These are phyloP conservation scores for Pleurotus platypus DNA, from an alignment of 768 basidiomycete species.

Conservation along the genomic window DNA sequence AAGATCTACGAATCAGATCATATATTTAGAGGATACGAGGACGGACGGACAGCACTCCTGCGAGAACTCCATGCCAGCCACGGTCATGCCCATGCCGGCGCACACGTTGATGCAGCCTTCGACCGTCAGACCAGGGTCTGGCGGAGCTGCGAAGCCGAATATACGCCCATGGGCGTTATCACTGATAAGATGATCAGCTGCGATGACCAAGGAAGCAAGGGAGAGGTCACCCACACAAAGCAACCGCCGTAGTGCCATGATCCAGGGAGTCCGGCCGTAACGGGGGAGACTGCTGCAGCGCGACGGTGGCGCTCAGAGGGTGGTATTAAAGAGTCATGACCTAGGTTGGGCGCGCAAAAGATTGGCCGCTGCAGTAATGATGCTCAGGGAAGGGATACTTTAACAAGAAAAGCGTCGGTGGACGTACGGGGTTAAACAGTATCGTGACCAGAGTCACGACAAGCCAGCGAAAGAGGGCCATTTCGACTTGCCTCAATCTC, in stretches of 20 bases:
- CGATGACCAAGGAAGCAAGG: too few species aligned
- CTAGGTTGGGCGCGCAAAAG: slow-evolving; percentile 18
- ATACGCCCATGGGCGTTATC: slow-evolving; percentile 68
- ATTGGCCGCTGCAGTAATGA: slow-evolving; percentile 18
- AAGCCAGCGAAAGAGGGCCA: slow-evolving; percentile 16
- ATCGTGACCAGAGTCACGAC: slow-evolving; percentile 27
- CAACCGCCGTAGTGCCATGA: slow-evolving; percentile 63
- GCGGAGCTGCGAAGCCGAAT: slow-evolving; percentile 34
- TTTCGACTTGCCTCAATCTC: neutral
- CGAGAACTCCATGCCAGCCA: slow-evolving; percentile 68
- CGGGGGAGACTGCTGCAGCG: slow-evolving; percentile 32
- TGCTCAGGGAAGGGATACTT: neutral
- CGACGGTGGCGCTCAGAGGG: slow-evolving; percentile 29
- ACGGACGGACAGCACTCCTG: slow-evolving; percentile 43
- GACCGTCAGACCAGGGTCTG: slow-evolving; percentile 41
- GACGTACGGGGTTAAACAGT: slow-evolving; percentile 35
- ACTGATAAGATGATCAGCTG: slow-evolving; percentile 17
- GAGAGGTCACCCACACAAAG: slow-evolving; percentile 48
- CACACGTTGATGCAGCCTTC: slow-evolving; percentile 64
- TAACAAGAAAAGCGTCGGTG: slow-evolving; percentile 5
- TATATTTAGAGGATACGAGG: neutral
- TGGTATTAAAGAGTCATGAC: slow-evolving; percentile 15
- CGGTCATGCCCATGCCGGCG: slow-evolving; percentile 46
- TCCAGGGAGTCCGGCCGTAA: slow-evolving; percentile 47
- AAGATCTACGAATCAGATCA: neutral